Conservation (phyloP, 1,284 basidiomycete genomes). For the Cryptococcus sp. region DNA sequence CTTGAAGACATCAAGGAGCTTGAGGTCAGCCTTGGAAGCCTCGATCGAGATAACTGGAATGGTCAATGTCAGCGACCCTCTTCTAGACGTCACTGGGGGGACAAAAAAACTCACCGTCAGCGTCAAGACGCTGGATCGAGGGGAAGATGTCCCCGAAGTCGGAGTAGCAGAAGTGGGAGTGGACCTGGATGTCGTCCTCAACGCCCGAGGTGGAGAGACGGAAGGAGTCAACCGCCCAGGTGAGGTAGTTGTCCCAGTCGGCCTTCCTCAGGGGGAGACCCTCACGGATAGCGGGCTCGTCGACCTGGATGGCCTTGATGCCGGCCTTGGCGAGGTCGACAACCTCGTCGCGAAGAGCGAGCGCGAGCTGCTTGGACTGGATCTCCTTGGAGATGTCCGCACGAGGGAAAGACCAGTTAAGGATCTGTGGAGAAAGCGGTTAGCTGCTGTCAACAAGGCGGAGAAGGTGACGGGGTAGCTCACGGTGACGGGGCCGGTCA, state of each 20-base stretch:
- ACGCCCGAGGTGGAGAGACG: conserved; percentile 93
- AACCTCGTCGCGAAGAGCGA: conserved; percentile 98
- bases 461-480: neutral
- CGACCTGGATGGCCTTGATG: conserved; percentile 97
- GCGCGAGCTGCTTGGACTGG: conserved; percentile 97
- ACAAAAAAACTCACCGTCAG: conserved; percentile 56
- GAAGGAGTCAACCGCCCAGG: conserved; percentile 97
- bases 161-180: conserved; percentile 80
- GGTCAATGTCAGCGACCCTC: neutral
- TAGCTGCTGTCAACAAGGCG: neutral
- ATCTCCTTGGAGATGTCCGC: conserved; percentile 94
- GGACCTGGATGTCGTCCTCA: conserved; percentile 84
- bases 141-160: conserved; percentile 96
- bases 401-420: conserved; percentile 99
- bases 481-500: conserved; percentile 83
- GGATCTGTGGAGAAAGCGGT: conserved; percentile 55
- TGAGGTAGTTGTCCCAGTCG: conserved; percentile 93
- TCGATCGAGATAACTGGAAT: conserved; percentile 88
- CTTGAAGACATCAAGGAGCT: conserved; percentile 94
- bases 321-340: conserved; percentile 95
- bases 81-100: too few species aligned
- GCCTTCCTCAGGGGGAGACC: conserved; percentile 90
- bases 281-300: conserved; percentile 98
- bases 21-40: conserved; percentile 96
- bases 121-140: conserved; percentile 94